Percentiles rank a stretch among this genome's conserved stretches.
phyloP scores from a whole-genome alignment of 176 grass and related monocot species.

The Ensete glaucum region DNA sequence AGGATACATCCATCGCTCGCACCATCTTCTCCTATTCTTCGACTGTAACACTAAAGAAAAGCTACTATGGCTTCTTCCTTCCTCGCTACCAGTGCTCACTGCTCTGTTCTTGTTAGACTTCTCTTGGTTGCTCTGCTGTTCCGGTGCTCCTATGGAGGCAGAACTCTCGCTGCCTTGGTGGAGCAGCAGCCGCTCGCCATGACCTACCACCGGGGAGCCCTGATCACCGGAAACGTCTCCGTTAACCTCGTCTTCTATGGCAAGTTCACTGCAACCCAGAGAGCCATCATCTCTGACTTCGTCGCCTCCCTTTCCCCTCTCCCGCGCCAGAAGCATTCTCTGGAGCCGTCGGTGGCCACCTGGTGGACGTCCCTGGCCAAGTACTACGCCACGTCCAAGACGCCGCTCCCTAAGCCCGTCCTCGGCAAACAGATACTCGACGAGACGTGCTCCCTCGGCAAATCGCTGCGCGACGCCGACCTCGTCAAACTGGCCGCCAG shows the following conservation, averaged over 20 bases:
- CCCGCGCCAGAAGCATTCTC: not conserved
- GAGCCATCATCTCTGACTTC: conserved; percentile 31
- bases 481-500: conserved; percentile 33
- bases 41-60: too few species aligned
- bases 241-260: conserved; percentile 36
- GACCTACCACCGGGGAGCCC: conserved; percentile 29
- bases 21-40: not conserved
- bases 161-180: conserved; percentile 6
- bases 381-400: conserved; percentile 23
- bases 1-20: not conserved
- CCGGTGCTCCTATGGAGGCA: conserved; percentile 1
- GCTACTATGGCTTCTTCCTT: not conserved
- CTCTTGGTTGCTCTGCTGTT: not conserved
- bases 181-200: conserved; percentile 3
- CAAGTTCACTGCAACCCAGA: conserved; percentile 22
- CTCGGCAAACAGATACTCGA: conserved; percentile 23
- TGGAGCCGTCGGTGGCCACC: conserved; percentile 29
- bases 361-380: conserved; percentile 37
- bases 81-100: not conserved
- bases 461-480: conserved; percentile 40
- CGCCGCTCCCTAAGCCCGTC: conserved; percentile 18
- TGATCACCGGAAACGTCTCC: conserved; percentile 25
- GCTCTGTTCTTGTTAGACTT: not conserved
- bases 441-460: conserved; percentile 34
- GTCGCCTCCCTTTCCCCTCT: conserved; percentile 19